A percentile compares a stretch with the other conserved stretches of the same genome.
These are phyloP conservation scores for Thielaviopsis populi DNA, from an alignment of 2,329 filamentous ascomycete species.

Conservation along the genomic window DNA sequence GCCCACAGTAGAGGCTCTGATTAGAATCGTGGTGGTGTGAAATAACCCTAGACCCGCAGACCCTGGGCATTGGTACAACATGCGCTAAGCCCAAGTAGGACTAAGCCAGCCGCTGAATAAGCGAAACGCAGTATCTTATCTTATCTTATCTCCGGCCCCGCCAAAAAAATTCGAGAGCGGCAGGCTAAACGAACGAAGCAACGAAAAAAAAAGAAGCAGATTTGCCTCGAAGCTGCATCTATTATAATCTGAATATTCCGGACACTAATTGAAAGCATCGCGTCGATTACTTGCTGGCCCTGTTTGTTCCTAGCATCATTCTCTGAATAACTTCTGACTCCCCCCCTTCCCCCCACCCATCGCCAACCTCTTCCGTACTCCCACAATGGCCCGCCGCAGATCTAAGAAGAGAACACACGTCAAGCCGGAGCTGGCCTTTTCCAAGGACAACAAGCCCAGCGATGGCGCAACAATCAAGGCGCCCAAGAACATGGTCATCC, in stretches of 20 bases:
- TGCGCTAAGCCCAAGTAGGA: too few species aligned
- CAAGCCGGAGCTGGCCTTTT: slow-evolving; percentile 46
- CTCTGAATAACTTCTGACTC: background rate
- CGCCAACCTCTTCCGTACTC: background rate
- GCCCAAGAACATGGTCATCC: slow-evolving; percentile 97
- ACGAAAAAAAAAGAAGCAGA: background rate
- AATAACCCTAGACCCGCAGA: background rate
- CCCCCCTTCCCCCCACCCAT: background rate
- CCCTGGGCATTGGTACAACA: background rate
- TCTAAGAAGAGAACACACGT: slow-evolving; percentile 82
- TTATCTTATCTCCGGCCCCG: slow-evolving; percentile 14
- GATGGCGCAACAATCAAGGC: slow-evolving; percentile 50
- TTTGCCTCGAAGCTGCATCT: background rate
- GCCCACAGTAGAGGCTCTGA: too few species aligned
- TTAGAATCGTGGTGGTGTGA: too few species aligned
- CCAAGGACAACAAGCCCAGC: slow-evolving; percentile 35
- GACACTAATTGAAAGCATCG: background rate
- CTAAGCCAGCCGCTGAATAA: background rate
- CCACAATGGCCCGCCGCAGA: slow-evolving; percentile 59
- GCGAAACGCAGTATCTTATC: slow-evolving; percentile 7
- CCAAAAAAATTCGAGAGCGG: slow-evolving; percentile 15
- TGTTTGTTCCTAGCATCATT: background rate
- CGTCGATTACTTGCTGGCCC: background rate
- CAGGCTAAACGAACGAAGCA: background rate
- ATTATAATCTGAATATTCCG: background rate